Evolutionary conservation across 2,329 filamentous ascomycete genomes (phyloP).

Genomic region (Periconia sp.): DNA sequence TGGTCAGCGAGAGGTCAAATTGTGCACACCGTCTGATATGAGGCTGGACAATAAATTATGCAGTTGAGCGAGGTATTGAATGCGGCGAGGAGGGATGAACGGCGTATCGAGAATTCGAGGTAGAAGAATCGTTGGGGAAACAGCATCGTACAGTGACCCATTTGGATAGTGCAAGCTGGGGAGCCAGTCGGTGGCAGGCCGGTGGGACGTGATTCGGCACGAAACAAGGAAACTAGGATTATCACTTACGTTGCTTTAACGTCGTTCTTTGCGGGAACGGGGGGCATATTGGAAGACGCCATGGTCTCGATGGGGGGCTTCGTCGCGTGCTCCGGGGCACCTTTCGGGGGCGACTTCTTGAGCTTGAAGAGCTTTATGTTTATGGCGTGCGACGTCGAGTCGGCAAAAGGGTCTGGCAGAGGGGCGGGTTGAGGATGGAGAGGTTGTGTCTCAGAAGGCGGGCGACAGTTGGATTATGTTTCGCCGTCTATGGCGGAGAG

Average conservation of each 20-base stretch:
- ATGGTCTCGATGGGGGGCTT: constrained; percentile 16
- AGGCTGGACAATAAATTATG: too few relatives aligned
- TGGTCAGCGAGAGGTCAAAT: constrained; percentile 14
- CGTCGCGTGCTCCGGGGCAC: constrained; percentile 38
- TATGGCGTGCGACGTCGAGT: constrained; percentile 7
- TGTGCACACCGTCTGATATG: not conserved
- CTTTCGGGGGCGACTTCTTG: constrained; percentile 37
- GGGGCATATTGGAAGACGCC: constrained; percentile 42
- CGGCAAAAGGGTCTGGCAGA: constrained; percentile 5
- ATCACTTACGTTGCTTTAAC: constrained; percentile 62
- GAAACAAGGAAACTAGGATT: not conserved
- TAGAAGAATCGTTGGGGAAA: not conserved
- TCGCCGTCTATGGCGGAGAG: not conserved
- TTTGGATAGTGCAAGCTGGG: too few relatives aligned
- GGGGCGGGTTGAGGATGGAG: not conserved
- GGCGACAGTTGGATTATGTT: not conserved
- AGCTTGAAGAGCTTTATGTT: constrained; percentile 32
- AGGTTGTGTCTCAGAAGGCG: constrained; percentile 2
- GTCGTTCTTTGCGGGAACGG: constrained; percentile 59
- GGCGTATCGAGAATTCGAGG: not conserved
- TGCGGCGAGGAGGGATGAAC: too few relatives aligned
- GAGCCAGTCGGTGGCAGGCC: not conserved
- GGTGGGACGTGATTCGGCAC: not conserved
- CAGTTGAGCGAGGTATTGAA: too few relatives aligned
- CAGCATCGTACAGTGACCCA: not conserved